Conservation (phyloP, 768 basidiomycete species). For the Nidula microcarpa region DNA sequence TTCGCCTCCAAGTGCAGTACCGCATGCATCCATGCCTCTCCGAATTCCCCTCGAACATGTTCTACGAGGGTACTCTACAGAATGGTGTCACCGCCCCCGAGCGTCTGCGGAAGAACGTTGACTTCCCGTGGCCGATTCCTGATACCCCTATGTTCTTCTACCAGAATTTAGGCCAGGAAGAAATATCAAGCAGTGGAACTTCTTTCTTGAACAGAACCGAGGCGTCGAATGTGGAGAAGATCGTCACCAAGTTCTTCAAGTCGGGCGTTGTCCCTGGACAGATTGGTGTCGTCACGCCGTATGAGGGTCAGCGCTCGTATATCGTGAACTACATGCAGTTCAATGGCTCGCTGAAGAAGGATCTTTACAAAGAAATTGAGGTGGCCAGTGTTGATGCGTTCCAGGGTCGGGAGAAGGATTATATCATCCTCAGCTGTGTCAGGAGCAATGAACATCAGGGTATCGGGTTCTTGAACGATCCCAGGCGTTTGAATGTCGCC, state of each 20-base stretch:
- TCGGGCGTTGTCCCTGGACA: conserved; percentile 93
- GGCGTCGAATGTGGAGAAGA: conserved; percentile 99
- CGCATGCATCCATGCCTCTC: conserved; percentile 99
- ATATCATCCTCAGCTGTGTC: conserved; percentile 97
- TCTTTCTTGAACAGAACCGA: conserved; percentile 99
- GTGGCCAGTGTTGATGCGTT: conserved; percentile 99
- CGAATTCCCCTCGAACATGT: conserved; percentile 99
- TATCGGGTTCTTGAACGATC: conserved; percentile 98
- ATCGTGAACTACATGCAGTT: conserved; percentile 99
- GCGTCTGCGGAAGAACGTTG: conserved; percentile 94
- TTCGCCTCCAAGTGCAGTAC: conserved; percentile 98
- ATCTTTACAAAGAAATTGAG: conserved; percentile 98
- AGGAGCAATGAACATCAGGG: conserved; percentile 99
- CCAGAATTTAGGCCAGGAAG: conserved; percentile 98
- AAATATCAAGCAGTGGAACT: conserved; percentile 97
- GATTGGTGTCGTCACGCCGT: conserved; percentile 98
- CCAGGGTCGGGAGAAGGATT: conserved; percentile 99
- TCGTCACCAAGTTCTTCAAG: conserved; percentile 99
- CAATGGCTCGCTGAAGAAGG: conserved; percentile 99
- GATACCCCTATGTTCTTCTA: conserved; percentile 99
- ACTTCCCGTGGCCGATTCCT: conserved; percentile 97
- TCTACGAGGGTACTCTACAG: conserved; percentile 98
- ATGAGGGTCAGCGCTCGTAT: conserved; percentile 97
- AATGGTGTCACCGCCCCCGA: conserved; percentile 99
- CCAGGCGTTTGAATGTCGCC: conserved; percentile 93